phyloP scores from a whole-genome alignment of 768 basidiomycete genomes.

The Mycena kentingensis region DNA sequence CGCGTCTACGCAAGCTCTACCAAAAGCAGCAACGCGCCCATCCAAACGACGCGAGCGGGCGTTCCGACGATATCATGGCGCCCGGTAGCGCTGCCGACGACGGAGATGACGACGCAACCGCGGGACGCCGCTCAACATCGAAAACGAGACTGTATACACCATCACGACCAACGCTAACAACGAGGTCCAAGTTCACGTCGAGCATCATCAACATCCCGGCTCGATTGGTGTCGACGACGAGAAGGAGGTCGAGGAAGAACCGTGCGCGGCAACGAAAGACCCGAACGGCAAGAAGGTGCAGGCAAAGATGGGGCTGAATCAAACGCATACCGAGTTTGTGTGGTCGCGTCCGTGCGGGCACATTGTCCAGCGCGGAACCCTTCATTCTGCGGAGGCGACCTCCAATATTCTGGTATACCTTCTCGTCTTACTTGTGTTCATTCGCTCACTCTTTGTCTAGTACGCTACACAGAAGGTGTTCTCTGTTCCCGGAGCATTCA shows the following conservation, averaged over 20 bases:
- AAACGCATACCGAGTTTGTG: slow-evolving; percentile 26
- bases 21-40: slow-evolving; percentile 1
- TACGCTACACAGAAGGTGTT: slow-evolving; percentile 19
- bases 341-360: slow-evolving; percentile 24
- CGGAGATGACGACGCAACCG: neutral
- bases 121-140: slow-evolving; percentile 5
- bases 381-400: slow-evolving; percentile 22
- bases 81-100: neutral
- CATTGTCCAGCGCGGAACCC: slow-evolving; percentile 19
- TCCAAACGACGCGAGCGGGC: too few species aligned
- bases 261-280: slow-evolving; percentile 10
- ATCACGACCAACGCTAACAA: neutral
- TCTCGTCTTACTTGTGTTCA: neutral
- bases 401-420: slow-evolving; percentile 22
- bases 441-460: neutral
- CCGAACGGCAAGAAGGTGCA: slow-evolving; percentile 9
- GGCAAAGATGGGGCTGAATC: slow-evolving; percentile 12
- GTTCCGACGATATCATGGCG: neutral
- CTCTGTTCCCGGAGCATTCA: slow-evolving; percentile 27
- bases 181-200: neutral
- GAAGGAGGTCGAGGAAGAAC: neutral
- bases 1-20: neutral
- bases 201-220: slow-evolving; percentile 1
- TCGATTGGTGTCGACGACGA: slow-evolving; percentile 16
- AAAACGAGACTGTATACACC: slow-evolving; percentile 15